Evolutionary conservation across 2,329 filamentous ascomycete species (phyloP).

Genomic region (Verticillium dahliae): DNA sequence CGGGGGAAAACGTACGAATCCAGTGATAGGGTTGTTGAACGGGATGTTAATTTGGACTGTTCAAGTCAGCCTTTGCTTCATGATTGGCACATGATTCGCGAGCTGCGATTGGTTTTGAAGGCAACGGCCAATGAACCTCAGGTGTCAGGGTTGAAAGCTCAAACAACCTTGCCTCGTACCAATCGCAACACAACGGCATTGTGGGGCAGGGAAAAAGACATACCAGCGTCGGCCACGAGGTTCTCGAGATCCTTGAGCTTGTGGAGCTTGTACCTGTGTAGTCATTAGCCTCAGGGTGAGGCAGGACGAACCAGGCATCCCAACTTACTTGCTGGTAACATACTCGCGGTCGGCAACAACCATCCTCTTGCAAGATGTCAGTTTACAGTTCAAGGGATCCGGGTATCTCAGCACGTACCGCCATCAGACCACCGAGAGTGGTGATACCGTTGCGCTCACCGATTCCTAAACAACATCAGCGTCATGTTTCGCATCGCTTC

Average conservation of each 20-base stretch:
- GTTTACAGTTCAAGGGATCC: neutral
- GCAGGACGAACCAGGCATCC: neutral
- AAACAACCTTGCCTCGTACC: too few species aligned
- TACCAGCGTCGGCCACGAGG: slow-evolving; percentile 60
- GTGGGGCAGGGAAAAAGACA: neutral
- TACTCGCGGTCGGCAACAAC: neutral
- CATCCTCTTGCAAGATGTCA: neutral
- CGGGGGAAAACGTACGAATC: slow-evolving; percentile 38
- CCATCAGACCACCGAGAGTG: slow-evolving; percentile 30
- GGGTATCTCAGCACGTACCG: neutral
- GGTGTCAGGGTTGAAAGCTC: too few species aligned
- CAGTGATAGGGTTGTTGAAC: slow-evolving; percentile 75
- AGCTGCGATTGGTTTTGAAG: too few species aligned
- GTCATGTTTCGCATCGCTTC: neutral
- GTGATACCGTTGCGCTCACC: slow-evolving; percentile 58
- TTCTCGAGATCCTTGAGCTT: slow-evolving; percentile 70
- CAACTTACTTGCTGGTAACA: neutral
- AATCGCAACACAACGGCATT: neutral
- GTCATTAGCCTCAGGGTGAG: neutral
- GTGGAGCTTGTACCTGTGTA: slow-evolving; percentile 63
- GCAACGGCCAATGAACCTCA: too few species aligned
- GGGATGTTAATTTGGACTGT: slow-evolving; percentile 20
- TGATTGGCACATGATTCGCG: too few species aligned
- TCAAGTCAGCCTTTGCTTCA: neutral
- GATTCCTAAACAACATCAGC: neutral